Percentiles rank a stretch among this genome's conserved stretches.
Conservation (phyloP, 371 early-diverging fungal genomes). For the Lichtheimia hyalospora region DNA sequence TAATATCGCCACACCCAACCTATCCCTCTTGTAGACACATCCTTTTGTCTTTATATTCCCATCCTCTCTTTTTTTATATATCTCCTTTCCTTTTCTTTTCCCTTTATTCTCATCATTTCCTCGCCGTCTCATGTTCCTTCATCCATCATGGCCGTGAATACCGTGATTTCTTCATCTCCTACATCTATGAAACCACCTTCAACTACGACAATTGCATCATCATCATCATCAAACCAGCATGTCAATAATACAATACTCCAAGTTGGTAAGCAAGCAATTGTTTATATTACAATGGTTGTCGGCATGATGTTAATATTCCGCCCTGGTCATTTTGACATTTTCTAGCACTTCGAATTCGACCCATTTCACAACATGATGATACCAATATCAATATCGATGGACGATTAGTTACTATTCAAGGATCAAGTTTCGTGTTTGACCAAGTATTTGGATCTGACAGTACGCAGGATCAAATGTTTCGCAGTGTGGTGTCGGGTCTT, state of each 20-base stretch:
- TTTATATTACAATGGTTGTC: not conserved
- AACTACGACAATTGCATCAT: not conserved
- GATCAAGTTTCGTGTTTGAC: conserved; percentile 71
- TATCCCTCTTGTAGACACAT: too few relatives aligned
- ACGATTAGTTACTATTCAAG: not conserved
- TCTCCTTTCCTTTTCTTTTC: conserved; percentile 1
- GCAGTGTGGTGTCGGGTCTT: conserved; percentile 53
- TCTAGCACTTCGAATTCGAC: conserved; percentile 12
- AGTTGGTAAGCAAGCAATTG: not conserved
- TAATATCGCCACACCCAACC: too few relatives aligned
- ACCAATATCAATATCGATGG: conserved; percentile 2
- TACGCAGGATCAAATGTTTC: conserved; percentile 71
- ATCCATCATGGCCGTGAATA: not conserved
- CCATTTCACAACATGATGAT: not conserved
- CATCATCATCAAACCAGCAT: not conserved
- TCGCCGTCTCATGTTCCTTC: not conserved
- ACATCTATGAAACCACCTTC: too few relatives aligned
- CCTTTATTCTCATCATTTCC: not conserved
- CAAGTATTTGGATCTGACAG: conserved; percentile 67
- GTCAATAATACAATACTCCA: not conserved
- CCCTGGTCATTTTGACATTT: not conserved
- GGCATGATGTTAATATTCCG: not conserved
- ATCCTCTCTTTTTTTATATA: not conserved
- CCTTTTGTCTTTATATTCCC: not conserved
- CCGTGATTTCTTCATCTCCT: not conserved